Evolutionary conservation across 208 protist species (phyloP), one percentile per base, ranked within the genome.

Genomic region (Trypanosoma brucei): DNA sequence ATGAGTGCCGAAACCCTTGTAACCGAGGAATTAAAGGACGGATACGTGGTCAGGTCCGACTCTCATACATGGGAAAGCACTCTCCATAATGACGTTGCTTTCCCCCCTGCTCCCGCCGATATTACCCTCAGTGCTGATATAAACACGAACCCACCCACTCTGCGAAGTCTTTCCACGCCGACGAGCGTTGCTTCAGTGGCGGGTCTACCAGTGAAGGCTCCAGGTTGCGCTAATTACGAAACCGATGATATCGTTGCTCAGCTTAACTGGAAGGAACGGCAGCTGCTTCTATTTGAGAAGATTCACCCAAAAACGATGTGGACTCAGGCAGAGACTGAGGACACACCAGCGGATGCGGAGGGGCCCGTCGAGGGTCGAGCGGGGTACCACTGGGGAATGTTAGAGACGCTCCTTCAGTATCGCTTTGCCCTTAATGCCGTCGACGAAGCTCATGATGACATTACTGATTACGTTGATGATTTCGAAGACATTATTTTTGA

Each of bases 331-430:
- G 31, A 56, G 35, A 53, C 13, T 3, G 55, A 59, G 38, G 57
- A 50, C 8, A 22, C 22, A 55, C 3, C 7, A 49, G 37, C 49
- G 14, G 30, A 62, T 53, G 8, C 65, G 46, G 51, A 52, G 3
- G 37, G 31, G 11, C 33, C 45, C 33, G n/a, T 70, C 34, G 50
- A 70, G 34, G 55, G 49, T 38, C 13, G 22, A 34, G 52, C 68
- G 9, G 68, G 68, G 8, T 75, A 89, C 57, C 86, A 92, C 57
- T 92, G 82, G 82, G 80, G 78, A 31, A 65, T 85, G 33, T 14
- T 92, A 55, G 80, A 92, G 60, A 74, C 81, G 2, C 63, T 92
- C 11, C 34, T 89, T 53, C 69, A 87, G 44, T 86, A 70, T 0
- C 79, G 86, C 42, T 75, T 89, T 78, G 50, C 54, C 9, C 8